Conservation (phyloP, 164 flowering plant genomes). For the Kingdonia uniflora region DNA sequence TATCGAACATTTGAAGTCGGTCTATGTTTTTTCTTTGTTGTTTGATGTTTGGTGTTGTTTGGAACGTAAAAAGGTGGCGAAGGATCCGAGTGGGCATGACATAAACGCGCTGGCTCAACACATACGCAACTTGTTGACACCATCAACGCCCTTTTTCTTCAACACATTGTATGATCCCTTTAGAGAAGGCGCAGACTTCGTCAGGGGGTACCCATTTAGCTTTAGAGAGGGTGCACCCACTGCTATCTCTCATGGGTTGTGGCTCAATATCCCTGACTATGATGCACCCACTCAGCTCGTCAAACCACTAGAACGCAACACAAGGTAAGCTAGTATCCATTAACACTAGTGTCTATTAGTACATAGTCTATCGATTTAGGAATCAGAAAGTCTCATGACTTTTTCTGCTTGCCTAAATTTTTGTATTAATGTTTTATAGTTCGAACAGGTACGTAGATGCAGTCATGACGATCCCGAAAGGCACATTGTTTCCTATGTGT, state of each 20-base stretch:
- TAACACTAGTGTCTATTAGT: neutral
- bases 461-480: conserved; percentile 38
- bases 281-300: conserved; percentile 63
- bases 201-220: conserved; percentile 44
- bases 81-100: conserved; percentile 43
- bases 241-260: conserved; percentile 40
- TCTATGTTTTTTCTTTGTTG: too few species aligned
- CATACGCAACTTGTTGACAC: conserved; percentile 30
- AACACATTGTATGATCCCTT: conserved; percentile 45
- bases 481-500: conserved; percentile 41
- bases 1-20: too few species aligned
- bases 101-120: conserved; percentile 46
- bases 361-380: neutral
- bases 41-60: too few species aligned
- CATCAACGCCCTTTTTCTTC: conserved; percentile 42
- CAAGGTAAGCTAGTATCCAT: conserved; percentile 17
- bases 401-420: conserved; percentile 6
- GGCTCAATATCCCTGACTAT: conserved; percentile 60
- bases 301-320: conserved; percentile 51
- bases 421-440: conserved; percentile 14
- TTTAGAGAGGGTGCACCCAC: conserved; percentile 42
- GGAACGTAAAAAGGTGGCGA: too few species aligned
- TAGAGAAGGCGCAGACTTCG: conserved; percentile 41
- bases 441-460: conserved; percentile 41
- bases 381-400: neutral